Base-by-base conservation (phyloP, 257 asterid species). In the Solanum chmielewskii region DNA sequence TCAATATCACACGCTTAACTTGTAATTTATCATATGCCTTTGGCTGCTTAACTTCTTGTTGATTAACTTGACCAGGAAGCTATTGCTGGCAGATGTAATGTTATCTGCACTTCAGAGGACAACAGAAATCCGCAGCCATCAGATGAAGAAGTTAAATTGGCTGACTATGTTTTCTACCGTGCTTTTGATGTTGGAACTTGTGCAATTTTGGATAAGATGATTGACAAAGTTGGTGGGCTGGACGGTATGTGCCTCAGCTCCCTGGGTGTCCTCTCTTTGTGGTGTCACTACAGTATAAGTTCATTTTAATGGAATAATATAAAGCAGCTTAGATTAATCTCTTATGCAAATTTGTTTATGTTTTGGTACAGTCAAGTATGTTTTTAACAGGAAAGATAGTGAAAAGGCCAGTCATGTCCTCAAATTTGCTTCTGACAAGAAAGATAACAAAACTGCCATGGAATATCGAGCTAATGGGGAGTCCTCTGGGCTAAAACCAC, bases 1-100 rank as follows among this genome's bases (percentile, higher is more conserved):
- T 29, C 41, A 49, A 80, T 80, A 31, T 49, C 29, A 52, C 18
- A 11, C 12, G 45, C 85, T 27, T 80, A 27, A 10, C 5, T 49
- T 81, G 85, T 81, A 31, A 49, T 29, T 81, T 20, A 16, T 81
- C 69, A 20, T 31, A 29, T 31, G 29, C 85, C 47, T 20, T 29
- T 73, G 60, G 44, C 87, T 76, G 39, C 84, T 60, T 59, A 42
- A 15, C 71, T 86, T 31, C 78, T 37, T 73, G 44, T 86, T 52
- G 66, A 85, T 85, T 82, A 60, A 73, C 70, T 49, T 81, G 45
- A 90, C 73, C 92, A 97, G 99, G 99, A 97, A 92, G 93, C 95
- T 60, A 90, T 97, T 91, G 96, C 94, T 92, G 98, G 98, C 52
- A 97, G 95, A 90, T 95, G 98, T 96, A 90, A 91, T 89, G 93